Conservation (phyloP, 352 stramenopile species). For the Aphanomyces cochlioides region DNA sequence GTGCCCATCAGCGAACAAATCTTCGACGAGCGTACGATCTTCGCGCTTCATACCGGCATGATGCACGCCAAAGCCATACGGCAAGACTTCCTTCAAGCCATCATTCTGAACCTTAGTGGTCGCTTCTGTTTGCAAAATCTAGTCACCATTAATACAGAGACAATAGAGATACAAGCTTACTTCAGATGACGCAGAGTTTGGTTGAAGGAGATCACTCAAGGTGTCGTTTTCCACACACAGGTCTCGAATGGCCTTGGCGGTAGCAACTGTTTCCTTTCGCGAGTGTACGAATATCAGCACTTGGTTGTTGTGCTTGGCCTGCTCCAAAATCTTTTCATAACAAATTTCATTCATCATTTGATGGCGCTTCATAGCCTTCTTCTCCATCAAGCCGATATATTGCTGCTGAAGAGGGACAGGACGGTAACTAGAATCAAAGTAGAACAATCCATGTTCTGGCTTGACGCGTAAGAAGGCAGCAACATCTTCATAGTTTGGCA, state of each 20-base stretch:
- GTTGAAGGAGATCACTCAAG: conserved; percentile 88
- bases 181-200: conserved; percentile 76
- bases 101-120: conserved; percentile 92
- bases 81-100: conserved; percentile 98
- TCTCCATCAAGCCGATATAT: conserved; percentile 99
- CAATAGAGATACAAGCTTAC: conserved; percentile 5
- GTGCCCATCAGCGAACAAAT: conserved; percentile 97
- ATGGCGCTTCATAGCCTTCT: conserved; percentile 98
- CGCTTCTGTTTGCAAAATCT: conserved; percentile 93
- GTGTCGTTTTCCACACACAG: conserved; percentile 95
- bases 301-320: conserved; percentile 94
- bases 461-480: conserved; percentile 98
- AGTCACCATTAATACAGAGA: conserved; percentile 22
- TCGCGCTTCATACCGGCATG: conserved; percentile 97
- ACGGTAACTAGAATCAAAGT: conserved; percentile 99
- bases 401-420: conserved; percentile 99
- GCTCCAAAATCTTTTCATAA: conserved; percentile 97
- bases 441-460: conserved; percentile 97
- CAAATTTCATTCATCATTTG: conserved; percentile 99
- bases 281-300: conserved; percentile 99
- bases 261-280: conserved; percentile 97
- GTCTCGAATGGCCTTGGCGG: conserved; percentile 94
- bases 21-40: conserved; percentile 98
- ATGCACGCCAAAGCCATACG: conserved; percentile 98
- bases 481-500: conserved; percentile 99